Evolutionary conservation across 805 yeast species (phyloP).

Genomic region (Pichia occidentalis): DNA sequence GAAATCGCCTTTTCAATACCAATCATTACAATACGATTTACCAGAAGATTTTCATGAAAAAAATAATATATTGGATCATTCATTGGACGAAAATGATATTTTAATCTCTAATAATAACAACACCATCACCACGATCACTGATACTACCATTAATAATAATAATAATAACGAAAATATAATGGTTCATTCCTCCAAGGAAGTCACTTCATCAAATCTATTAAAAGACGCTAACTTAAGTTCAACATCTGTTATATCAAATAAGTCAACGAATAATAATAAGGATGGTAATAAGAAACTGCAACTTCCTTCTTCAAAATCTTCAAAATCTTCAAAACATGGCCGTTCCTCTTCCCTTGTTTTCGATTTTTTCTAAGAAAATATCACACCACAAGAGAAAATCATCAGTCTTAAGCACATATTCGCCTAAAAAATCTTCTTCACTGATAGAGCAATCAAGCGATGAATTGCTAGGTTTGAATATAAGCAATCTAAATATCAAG

Average conservation of each 20-base stretch:
- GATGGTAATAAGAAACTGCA: too few relatives aligned
- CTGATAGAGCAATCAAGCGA: constrained; percentile 25
- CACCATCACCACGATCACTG: too few relatives aligned
- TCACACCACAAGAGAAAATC: constrained; percentile 24
- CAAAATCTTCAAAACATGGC: constrained; percentile 3
- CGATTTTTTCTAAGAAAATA: constrained; percentile 23
- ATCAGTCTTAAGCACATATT: constrained; percentile 18
- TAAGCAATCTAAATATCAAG: too few relatives aligned
- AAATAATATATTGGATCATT: constrained; percentile 5
- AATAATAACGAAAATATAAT: neutral
- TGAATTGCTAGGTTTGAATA: constrained; percentile 21
- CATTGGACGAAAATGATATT: neutral
- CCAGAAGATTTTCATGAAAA: constrained; percentile 24
- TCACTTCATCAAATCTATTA: too few relatives aligned
- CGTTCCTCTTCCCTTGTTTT: constrained; percentile 20
- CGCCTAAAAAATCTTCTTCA: constrained; percentile 18
- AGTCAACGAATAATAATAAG: neutral
- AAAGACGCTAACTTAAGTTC: too few relatives aligned
- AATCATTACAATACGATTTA: constrained; percentile 28
- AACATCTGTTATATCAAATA: constrained; percentile 1
- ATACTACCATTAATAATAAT: neutral
- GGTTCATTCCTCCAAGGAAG: neutral
- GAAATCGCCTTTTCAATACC: constrained; percentile 30
- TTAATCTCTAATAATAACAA: neutral
- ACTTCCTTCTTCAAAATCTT: too few relatives aligned